These are phyloP conservation scores for Pseudocercospora fijiensis DNA, from an alignment of 2,329 filamentous ascomycete genomes.

Conservation along the genomic window DNA sequence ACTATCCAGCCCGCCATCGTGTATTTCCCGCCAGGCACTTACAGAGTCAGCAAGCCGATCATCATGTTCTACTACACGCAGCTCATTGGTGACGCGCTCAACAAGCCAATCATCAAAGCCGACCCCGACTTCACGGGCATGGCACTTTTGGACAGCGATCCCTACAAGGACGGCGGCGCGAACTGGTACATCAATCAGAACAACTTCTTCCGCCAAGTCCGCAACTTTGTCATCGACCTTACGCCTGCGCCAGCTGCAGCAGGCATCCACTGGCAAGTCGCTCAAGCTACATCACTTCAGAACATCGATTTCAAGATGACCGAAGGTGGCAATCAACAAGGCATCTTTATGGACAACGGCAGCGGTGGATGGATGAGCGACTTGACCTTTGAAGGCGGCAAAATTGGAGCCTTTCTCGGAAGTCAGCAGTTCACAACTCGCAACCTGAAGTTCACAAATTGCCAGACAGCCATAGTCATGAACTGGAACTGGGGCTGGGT, in stretches of 20 bases:
- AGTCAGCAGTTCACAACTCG: conserved; percentile 62
- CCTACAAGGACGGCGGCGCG: conserved; percentile 62
- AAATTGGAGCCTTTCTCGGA: conserved; percentile 59
- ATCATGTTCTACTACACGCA: conserved; percentile 91
- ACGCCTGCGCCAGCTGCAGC: conserved; percentile 39
- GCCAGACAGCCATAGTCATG: conserved; percentile 53
- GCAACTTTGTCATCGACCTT: conserved; percentile 55
- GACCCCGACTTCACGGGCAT: conserved; percentile 70
- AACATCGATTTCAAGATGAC: conserved; percentile 62
- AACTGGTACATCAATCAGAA: conserved; percentile 56
- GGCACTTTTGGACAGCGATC: conserved; percentile 84
- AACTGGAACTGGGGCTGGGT: conserved; percentile 58
- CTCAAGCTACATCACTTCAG: conserved; percentile 60
- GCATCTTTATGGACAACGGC: conserved; percentile 40
- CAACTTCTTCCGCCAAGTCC: conserved; percentile 57
- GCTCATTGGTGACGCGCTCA: conserved; percentile 74
- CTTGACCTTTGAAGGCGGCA: conserved; percentile 60
- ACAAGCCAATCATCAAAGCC: conserved; percentile 64
- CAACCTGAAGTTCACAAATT: conserved; percentile 53
- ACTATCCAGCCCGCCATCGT: conserved; percentile 83
- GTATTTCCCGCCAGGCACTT: conserved; percentile 89
- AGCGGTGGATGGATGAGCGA: conserved; percentile 55
- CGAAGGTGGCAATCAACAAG: conserved; percentile 49
- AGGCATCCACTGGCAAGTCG: conserved; percentile 56
- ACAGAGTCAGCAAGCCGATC: conserved; percentile 75